A percentile compares a stretch with the other conserved stretches of the same genome.
These are phyloP conservation scores for Nemania sp. DNA, from an alignment of 2,329 filamentous ascomycete genomes.

Conservation along the genomic window DNA sequence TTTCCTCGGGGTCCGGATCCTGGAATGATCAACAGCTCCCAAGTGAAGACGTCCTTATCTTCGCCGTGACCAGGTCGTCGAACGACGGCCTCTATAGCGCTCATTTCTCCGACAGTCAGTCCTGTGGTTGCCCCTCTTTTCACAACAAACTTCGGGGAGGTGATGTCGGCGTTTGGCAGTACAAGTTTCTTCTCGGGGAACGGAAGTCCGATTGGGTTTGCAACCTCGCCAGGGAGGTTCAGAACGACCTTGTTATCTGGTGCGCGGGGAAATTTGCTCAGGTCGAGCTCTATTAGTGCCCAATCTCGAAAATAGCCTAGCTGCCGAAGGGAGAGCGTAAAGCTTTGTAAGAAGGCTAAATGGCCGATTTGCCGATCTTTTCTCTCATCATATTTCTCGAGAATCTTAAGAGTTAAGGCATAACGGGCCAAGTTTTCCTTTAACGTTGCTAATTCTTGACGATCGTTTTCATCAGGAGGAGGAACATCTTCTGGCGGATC, in stretches of 20 bases:
- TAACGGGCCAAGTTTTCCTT: neutral
- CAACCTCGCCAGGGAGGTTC: neutral
- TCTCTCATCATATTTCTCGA: conserved; percentile 6
- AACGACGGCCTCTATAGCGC: conserved; percentile 16
- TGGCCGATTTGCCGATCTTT: conserved; percentile 14
- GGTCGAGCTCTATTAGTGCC: conserved; percentile 22
- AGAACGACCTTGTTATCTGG: conserved; percentile 9
- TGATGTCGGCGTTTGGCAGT: conserved; percentile 9
- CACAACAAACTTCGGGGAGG: neutral
- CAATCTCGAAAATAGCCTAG: conserved; percentile 15
- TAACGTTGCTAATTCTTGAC: conserved; percentile 7
- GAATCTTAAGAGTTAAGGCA: neutral
- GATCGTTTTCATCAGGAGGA: conserved; percentile 10
- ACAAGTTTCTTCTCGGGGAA: conserved; percentile 5
- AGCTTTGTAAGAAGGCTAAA: conserved; percentile 3
- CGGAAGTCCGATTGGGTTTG: conserved; percentile 6
- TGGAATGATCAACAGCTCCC: conserved; percentile 19
- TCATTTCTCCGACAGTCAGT: conserved; percentile 10
- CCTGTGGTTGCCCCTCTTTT: conserved; percentile 17
- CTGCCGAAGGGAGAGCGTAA: neutral
- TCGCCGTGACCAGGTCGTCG: neutral
- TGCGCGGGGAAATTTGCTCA: conserved; percentile 1
- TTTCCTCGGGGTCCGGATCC: neutral
- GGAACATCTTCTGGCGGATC: conserved; percentile 6
- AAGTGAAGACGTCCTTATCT: conserved; percentile 12